A percentile compares a stretch with the other conserved stretches of the same genome.
Conservation (phyloP, 1,284 basidiomycete genomes). For the Trichosporon asahii region DNA sequence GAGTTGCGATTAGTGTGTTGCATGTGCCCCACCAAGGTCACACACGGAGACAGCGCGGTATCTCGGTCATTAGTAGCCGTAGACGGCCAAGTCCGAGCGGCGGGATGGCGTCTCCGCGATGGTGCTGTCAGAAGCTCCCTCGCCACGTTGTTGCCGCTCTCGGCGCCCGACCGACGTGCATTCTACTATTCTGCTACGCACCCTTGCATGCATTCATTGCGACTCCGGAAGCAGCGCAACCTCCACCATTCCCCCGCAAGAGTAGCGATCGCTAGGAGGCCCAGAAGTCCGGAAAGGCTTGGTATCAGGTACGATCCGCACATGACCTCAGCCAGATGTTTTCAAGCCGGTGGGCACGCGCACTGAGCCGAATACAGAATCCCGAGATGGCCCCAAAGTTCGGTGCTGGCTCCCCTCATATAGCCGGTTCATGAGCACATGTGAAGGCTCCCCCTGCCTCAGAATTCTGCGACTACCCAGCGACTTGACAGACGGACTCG, state of each 20-base stretch:
- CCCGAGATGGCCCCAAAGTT: neutral
- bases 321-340: neutral
- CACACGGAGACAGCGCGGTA: neutral
- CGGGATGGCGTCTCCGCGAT: constrained; percentile 1
- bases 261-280: neutral
- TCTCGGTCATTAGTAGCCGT: constrained; percentile 8
- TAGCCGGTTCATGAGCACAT: neutral
- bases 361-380: neutral
- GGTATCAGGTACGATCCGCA: neutral
- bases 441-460: neutral
- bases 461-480: neutral
- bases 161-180: neutral
- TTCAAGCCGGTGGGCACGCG: neutral
- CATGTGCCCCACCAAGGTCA: neutral
- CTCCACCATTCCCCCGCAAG: neutral
- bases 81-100: constrained; percentile 4
- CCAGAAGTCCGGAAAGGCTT: neutral
- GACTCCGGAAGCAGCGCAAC: too few relatives aligned
- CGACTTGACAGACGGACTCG: neutral
- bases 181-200: neutral
- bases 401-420: neutral
- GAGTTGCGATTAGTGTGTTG: neutral
- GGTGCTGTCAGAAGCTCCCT: neutral
- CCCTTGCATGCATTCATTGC: neutral
- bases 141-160: neutral